Base-by-base conservation (phyloP, 257 asterid species). In the Solanum gracilifrons region DNA sequence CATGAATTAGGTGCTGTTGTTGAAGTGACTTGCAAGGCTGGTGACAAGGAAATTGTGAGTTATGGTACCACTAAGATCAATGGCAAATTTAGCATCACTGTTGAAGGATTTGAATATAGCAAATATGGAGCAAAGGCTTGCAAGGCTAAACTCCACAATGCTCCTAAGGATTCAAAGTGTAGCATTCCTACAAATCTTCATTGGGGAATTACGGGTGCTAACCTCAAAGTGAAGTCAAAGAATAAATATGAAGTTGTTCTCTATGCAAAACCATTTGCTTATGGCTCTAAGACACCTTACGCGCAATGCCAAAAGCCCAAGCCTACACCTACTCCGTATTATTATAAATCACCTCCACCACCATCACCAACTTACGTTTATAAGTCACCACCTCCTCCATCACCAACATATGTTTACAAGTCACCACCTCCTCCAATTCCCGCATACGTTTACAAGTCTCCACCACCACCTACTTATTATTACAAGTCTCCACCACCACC, bases 51-150 rank as follows among this genome's bases (percentile, higher is more conserved):
- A 82, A 88, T 95, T n/a, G 90, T 90, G 27, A 94, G 92, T 69
- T 95, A 92, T 58, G 98, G 98, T 12, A 91, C 89, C 33, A 95
- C 96, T 2, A 94, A 94, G 86, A 91, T 84, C 68, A 95, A 95
- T 68, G 98, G 98, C 1, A 95, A 94, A 72, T 95, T 84, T 72
- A 92, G 93, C 74, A 88, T 94, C 76, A 87, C 92, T 0, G 64
- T 95, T 64, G 90, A 89, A 82, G 95, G 75, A 68, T 68, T 29
- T 13, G 75, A 68, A 68, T 68, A 68, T 68, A 1, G 36, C 36
- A 68, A 68, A 94, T 73, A 73, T 73, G 82, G 82, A 73, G 48
- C 25, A 20, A 73, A 73, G 16, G 29, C 82, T 73, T 73, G 82
- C 82, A 73, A 35, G 48, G 82, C 48, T 35, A 73, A 73, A 73